Conservation (phyloP, 2,329 filamentous ascomycete species). For the Fusarium fujikuroi region DNA sequence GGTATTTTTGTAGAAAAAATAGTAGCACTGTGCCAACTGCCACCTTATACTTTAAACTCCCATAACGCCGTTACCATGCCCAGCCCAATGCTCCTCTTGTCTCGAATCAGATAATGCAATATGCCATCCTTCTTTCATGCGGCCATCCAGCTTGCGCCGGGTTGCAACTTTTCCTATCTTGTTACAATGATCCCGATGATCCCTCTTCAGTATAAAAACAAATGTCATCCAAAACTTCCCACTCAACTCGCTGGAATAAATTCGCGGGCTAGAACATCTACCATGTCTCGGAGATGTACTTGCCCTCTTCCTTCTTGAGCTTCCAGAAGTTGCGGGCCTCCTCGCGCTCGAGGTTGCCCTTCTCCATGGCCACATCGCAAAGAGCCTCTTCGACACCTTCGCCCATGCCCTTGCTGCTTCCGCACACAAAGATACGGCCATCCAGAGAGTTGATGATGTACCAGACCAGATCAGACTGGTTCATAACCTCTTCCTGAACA, state of each 20-base stretch:
- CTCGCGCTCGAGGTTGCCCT: conserved; percentile 84
- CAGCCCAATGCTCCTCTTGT: conserved; percentile 24
- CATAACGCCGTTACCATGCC: conserved; percentile 35
- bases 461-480: conserved; percentile 97
- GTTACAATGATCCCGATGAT: neutral
- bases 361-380: conserved; percentile 90
- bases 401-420: conserved; percentile 95
- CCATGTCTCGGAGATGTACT: conserved; percentile 92
- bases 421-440: conserved; percentile 95
- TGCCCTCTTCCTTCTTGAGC: conserved; percentile 88
- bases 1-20: conserved; percentile 30
- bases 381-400: conserved; percentile 92
- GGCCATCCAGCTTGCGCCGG: conserved; percentile 36
- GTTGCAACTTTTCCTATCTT: conserved; percentile 7
- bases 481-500: conserved; percentile 92
- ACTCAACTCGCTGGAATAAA: neutral
- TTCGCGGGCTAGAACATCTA: conserved; percentile 43
- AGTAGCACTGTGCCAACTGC: conserved; percentile 2
- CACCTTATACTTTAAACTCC: conserved; percentile 1
- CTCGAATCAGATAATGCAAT: conserved; percentile 24
- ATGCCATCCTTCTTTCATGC: conserved; percentile 33
- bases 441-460: conserved; percentile 97
- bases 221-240: neutral
- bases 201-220: conserved; percentile 1
- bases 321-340: conserved; percentile 91